Evolutionary conservation across 192 early-diverging fungal genomes (phyloP).

Genomic region (Backusella tarrabulga): DNA sequence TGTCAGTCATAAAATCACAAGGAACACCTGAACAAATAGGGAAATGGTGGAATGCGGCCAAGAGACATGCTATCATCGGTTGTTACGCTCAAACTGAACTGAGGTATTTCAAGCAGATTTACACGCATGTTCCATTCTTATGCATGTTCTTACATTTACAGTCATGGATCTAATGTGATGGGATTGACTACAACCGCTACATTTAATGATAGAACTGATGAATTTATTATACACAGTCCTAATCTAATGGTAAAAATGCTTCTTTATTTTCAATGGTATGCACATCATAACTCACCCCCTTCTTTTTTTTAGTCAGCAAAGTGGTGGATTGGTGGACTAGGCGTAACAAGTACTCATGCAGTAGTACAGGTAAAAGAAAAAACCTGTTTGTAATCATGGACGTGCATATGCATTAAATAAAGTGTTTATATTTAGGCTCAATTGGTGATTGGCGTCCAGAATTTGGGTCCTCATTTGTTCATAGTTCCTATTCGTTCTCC

Average conservation of each 20-base stretch:
- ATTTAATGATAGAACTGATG: constrained; percentile 63
- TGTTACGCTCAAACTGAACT: constrained; percentile 85
- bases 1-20: constrained; percentile 69
- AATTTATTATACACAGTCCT: constrained; percentile 80
- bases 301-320: constrained; percentile 43
- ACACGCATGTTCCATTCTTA: constrained; percentile 47
- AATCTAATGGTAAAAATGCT: constrained; percentile 20
- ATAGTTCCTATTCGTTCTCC: constrained; percentile 74
- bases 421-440: constrained; percentile 41
- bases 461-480: constrained; percentile 70
- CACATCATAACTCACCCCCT: no score
- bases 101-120: neutral
- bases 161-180: constrained; percentile 64
- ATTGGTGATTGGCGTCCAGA: constrained; percentile 65
- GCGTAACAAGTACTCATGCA: constrained; percentile 66
- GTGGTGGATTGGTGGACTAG: constrained; percentile 82
- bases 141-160: neutral
- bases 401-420: no score
- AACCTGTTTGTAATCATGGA: neutral
- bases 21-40: constrained; percentile 68
- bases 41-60: constrained; percentile 65
- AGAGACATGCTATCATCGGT: constrained; percentile 70
- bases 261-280: neutral
- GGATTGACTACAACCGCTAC: constrained; percentile 79
- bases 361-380: constrained; percentile 53